Percentiles rank a stretch among this genome's conserved stretches.
These are phyloP conservation scores for Quercus cerris DNA, from an alignment of 306 rosid genomes.

Conservation along the genomic window DNA sequence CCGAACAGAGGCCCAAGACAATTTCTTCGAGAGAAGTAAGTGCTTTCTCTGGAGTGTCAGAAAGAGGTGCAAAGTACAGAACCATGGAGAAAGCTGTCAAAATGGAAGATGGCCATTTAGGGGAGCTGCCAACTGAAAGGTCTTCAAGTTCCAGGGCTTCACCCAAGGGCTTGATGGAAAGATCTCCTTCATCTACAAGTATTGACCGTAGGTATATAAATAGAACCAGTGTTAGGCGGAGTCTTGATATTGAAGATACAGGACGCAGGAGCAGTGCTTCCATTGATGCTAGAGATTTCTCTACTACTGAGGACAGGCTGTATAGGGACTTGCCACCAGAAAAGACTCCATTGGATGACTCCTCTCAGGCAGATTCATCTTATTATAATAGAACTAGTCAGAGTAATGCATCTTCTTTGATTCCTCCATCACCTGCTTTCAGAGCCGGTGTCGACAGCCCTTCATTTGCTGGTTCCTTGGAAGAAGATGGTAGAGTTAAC, in stretches of 20 bases:
- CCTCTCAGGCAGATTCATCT: slow-evolving; percentile 63
- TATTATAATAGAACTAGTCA: slow-evolving; percentile 62
- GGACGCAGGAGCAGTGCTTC: slow-evolving; percentile 64
- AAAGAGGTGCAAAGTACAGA: slow-evolving; percentile 68
- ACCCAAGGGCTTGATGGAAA: slow-evolving; percentile 61
- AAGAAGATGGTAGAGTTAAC: slow-evolving; percentile 81
- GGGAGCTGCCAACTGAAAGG: slow-evolving; percentile 70
- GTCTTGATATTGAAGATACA: slow-evolving; percentile 69
- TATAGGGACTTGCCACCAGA: slow-evolving; percentile 59
- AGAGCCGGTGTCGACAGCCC: slow-evolving; percentile 82
- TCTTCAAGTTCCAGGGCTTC: slow-evolving; percentile 81
- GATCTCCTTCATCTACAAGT: slow-evolving; percentile 81
- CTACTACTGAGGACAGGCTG: slow-evolving; percentile 58
- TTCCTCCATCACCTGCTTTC: slow-evolving; percentile 63
- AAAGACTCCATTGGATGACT: slow-evolving; percentile 59
- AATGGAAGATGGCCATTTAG: slow-evolving; percentile 54
- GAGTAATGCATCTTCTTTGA: slow-evolving; percentile 45
- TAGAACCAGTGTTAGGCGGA: slow-evolving; percentile 54
- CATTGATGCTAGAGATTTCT: slow-evolving; percentile 62
- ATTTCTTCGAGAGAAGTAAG: slow-evolving; percentile 48
- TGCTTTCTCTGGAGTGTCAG: slow-evolving; percentile 53
- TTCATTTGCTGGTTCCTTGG: slow-evolving; percentile 60
- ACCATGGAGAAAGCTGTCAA: slow-evolving; percentile 59
- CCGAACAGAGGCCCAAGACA: slow-evolving; percentile 59
- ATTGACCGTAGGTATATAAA: slow-evolving; percentile 64